Base-by-base conservation (phyloP, 176 grass and related monocot species). In the Bromus sterilis region DNA sequence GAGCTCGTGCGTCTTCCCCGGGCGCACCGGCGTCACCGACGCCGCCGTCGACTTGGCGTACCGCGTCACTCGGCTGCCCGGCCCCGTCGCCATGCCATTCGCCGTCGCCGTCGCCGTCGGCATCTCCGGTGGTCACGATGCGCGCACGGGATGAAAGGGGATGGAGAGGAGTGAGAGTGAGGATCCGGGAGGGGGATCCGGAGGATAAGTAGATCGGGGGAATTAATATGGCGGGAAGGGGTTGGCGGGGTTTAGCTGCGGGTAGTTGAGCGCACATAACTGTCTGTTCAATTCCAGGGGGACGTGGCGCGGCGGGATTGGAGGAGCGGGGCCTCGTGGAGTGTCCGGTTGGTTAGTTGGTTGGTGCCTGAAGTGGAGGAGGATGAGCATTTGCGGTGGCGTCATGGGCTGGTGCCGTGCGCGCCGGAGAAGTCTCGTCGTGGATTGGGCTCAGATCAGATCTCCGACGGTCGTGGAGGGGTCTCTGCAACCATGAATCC, bases 11-110 rank as follows among this genome's bases (percentile, higher is more conserved):
- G 80, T 93, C 83, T 89, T 98, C 8, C 95, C 90, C 4, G 92
- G 92, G 30, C 86, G 62, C 4, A 98, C 95, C 16, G 95, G 92
- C 16, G 66, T 84, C 56, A 75, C 65, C 11, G 92, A 93, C 35
- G 84, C 74, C 74, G 87, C 87, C 66, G 94, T 97, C 16, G 91
- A 94, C 87, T 97, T 97, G 75, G 87, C 91, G 34, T 11, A 83
- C 53, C 88, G 58, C 68, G 80, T 91, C 80, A 94, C 89, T 43
- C 90, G 87, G 85, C 90, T 88, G 60, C 83, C 83, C 0, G 82
- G 64, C 14, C 23, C 82, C 15, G 69, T 82, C 81, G 56, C 81
- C 77, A 88, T n/a, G 49, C 71, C 77, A 9, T 60, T 61, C 23
- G 69, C 69, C 9, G 63, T 11, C 71, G 26, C 41, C 68, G 57